Evolutionary conservation across 306 rosid species (phyloP).

Genomic region (Pachyrhizus erosus): DNA sequence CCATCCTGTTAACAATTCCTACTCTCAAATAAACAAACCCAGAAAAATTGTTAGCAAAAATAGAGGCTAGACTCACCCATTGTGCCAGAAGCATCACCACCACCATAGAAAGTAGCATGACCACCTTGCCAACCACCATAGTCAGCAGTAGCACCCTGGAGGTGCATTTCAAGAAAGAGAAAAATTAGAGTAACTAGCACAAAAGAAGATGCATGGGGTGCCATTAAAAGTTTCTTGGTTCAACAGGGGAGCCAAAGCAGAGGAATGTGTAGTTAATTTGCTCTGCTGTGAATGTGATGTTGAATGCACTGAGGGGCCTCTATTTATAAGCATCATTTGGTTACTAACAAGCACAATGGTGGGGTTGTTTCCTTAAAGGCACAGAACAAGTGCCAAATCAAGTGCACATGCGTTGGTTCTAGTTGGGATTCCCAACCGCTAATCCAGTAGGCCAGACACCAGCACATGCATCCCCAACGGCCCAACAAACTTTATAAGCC

Average conservation of each 20-base stretch:
- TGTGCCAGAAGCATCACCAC: constrained; percentile 84
- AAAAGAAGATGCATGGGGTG: constrained; percentile 45
- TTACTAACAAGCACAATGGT: constrained; percentile 7
- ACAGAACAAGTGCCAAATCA: constrained; percentile 51
- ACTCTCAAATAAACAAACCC: background rate
- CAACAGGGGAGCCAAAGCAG: background rate
- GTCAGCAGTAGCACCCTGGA: constrained; percentile 48
- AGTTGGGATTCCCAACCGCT: constrained; percentile 58
- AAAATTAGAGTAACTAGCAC: constrained; percentile 33
- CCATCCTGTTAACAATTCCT: background rate
- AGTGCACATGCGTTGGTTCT: constrained; percentile 69
- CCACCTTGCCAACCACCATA: constrained; percentile 69
- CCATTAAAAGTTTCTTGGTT: constrained; percentile 45
- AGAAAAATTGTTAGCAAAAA: background rate
- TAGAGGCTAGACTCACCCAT: constrained; percentile 65
- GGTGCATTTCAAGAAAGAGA: constrained; percentile 35
- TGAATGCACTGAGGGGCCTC: constrained; percentile 23
- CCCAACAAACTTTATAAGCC: constrained; percentile 23
- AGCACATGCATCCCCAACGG: constrained; percentile 53
- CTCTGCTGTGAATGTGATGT: constrained; percentile 26
- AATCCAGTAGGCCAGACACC: constrained; percentile 44
- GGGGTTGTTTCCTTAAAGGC: constrained; percentile 32
- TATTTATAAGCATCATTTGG: constrained; percentile 56
- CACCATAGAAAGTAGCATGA: constrained; percentile 93
- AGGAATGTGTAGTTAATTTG: constrained; percentile 33